Evolutionary conservation across 2,329 filamentous ascomycete species (phyloP), one percentile per base, ranked within the genome.

Genomic region (Cercospora janseana): DNA sequence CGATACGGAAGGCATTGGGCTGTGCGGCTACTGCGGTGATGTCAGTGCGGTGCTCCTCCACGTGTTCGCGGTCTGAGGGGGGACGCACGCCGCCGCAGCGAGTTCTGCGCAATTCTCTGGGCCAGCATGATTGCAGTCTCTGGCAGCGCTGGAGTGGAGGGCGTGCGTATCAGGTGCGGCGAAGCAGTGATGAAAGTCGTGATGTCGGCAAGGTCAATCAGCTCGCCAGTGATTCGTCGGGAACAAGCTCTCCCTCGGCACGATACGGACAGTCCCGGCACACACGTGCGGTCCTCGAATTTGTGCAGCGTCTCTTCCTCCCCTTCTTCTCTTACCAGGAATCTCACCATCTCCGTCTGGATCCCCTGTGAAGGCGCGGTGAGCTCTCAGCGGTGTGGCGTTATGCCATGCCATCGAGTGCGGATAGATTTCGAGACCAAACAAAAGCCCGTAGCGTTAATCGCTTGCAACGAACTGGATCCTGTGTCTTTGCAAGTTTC

Each of bases 361-460:
- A 67, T 51, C 45, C 40, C 38, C 27, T 35, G 45, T 63, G 65
- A 66, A 66, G 63, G 60, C 56, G 56, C 63, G 63, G 63, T 49
- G 56, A 56, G 61, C 58, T 56, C 51, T 49, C 58, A 59, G 15
- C 52, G 58, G 51, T 58, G 52, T 44, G 59, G 57, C 64, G 62
- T 66, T 60, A 57, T 66, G 65, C 57, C 54, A 46, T 59, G 70
- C 46, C 50, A 42, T 49, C 29, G 55, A 49, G 46, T 57, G 55
- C 52, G 18, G 40, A 31, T 65, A 69, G 68, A 68, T 71, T 73
- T 67, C 68, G 58, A 72, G 73, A 76, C 64, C 65, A 67, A 75
- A 57, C 53, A 51, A 69, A 72, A 72, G 74, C 76, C 44, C 44
- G 44, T 47, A 47, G 44, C 71, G 73, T 77, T 77, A 77, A 77